Base-by-base conservation (phyloP, 2,329 filamentous ascomycete species). In the Aureobasidium uvarum region DNA sequence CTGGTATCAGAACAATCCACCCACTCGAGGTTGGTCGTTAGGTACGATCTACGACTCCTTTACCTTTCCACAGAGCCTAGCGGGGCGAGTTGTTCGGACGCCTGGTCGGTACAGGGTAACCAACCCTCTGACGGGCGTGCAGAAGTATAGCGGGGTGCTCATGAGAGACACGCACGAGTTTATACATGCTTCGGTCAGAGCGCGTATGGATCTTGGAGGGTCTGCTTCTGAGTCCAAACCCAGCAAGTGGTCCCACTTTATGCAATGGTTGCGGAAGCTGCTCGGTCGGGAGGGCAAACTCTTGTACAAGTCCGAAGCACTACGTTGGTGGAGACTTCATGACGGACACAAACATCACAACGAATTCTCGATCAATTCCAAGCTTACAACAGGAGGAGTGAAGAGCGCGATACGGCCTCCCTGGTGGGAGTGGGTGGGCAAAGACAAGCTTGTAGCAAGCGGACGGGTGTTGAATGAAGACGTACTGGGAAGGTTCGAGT, bases 151-250 rank as follows among this genome's bases (percentile, higher is more conserved):
- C 4, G 54, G 59, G 18, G 52, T 56, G 23, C 66, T 72, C 13
- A 69, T 76, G 20, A 60, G 68, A 23, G 70, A 73, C 58, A 77
- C 75, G 4, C 69, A 74, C 38, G 75, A 77, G 64, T 70, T 68
- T 28, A 73, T 77, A 28, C 75, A 77, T 65, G 72, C 74, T 28
- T 76, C 73, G 1, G 74, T 75, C 1, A 71, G 75, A 13, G 70
- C 71, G 10, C 72, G 75, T 6, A 73, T 76, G 41, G 73, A 75
- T 46, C 67, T 73, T n/a, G 72, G 70, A 16, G 74, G 72, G 25
- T 67, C 71, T 13, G 68, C 74, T 51, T 67, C 68, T 54, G 55
- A 70, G 38, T 59, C 64, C 5, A 39, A 70, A 52, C 20, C 64
- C 20, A 64, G 64, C 54, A 60, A 72, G 31, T 69, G 66, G 60